Evolutionary conservation across 2,329 filamentous ascomycete genomes (phyloP).

Genomic region (Diaporthe nobilis): DNA sequence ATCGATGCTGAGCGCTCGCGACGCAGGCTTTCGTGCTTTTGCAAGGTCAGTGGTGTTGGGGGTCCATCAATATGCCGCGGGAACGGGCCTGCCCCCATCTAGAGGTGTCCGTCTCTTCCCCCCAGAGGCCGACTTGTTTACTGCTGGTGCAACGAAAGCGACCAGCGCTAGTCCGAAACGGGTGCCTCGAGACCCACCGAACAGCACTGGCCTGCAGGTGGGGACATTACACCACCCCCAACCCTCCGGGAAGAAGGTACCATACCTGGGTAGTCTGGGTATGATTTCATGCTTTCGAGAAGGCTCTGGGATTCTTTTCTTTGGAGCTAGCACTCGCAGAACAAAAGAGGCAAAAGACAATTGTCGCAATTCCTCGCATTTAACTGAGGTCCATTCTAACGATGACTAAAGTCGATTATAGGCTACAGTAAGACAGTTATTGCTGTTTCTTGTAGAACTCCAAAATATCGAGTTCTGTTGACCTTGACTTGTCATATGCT

Average conservation of each 20-base stretch:
- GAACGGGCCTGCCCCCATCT: slow-evolving; percentile 35
- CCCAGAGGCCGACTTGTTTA: slow-evolving; percentile 37
- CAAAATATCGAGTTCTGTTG: background rate
- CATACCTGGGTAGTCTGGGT: no score
- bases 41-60: slow-evolving; percentile 11
- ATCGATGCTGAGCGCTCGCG: slow-evolving; percentile 39
- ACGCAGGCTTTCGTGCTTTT: slow-evolving; percentile 30
- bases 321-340: background rate
- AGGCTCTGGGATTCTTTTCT: no score
- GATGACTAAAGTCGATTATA: background rate
- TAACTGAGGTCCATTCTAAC: background rate
- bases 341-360: background rate
- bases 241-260: no score
- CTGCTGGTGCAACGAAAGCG: slow-evolving; percentile 9
- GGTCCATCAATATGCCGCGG: slow-evolving; percentile 35
- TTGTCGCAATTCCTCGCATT: background rate
- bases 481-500: slow-evolving; percentile 18
- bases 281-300: background rate
- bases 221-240: background rate
- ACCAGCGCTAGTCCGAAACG: slow-evolving; percentile 34
- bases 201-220: slow-evolving; percentile 12
- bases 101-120: slow-evolving; percentile 9
- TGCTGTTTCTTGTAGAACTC: slow-evolving; percentile 1
- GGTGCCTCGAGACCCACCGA: background rate
- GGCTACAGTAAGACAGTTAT: background rate